phyloP scores from a whole-genome alignment of 2,329 filamentous ascomycete species.

The Pseudogymnoascus sp. region DNA sequence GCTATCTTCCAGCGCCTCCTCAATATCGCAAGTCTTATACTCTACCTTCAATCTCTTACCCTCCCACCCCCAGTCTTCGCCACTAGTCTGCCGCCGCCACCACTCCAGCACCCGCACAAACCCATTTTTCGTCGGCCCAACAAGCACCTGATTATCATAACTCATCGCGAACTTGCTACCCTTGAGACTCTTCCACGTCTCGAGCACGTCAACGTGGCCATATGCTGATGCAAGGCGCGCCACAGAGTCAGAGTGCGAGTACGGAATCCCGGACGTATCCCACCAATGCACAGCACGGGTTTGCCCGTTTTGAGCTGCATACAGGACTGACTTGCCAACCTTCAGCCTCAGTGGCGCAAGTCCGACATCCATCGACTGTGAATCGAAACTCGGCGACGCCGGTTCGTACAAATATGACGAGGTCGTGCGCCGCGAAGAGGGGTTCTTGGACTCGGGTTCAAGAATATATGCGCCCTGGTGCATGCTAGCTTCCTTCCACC shows the following conservation, averaged over 20 bases:
- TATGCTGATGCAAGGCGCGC: slow-evolving; percentile 77
- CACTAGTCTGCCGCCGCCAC: slow-evolving; percentile 68
- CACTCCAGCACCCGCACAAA: slow-evolving; percentile 80
- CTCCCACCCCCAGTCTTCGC: slow-evolving; percentile 41
- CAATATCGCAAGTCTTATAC: slow-evolving; percentile 92
- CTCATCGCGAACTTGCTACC: slow-evolving; percentile 56
- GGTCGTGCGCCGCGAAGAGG: slow-evolving; percentile 18
- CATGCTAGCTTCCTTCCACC: slow-evolving; percentile 72
- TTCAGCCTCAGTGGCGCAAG: slow-evolving; percentile 49
- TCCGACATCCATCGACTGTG: slow-evolving; percentile 15
- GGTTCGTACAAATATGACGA: slow-evolving; percentile 15
- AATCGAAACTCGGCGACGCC: slow-evolving; percentile 10
- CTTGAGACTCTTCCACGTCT: slow-evolving; percentile 70
- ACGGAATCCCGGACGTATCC: slow-evolving; percentile 71
- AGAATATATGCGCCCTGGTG: slow-evolving; percentile 46
- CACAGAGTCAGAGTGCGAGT: slow-evolving; percentile 71
- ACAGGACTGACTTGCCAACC: slow-evolving; percentile 75
- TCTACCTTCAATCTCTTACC: slow-evolving; percentile 63
- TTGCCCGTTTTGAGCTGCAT: slow-evolving; percentile 75
- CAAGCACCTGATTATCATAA: slow-evolving; percentile 75
- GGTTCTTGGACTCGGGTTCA: slow-evolving; percentile 25
- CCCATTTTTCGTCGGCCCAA: slow-evolving; percentile 79
- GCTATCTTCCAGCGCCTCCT: slow-evolving; percentile 87
- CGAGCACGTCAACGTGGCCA: slow-evolving; percentile 74
- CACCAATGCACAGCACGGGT: slow-evolving; percentile 77